Evolutionary conservation across 2,329 filamentous ascomycete species (phyloP).

Genomic region (Pseudocercospora vitis): DNA sequence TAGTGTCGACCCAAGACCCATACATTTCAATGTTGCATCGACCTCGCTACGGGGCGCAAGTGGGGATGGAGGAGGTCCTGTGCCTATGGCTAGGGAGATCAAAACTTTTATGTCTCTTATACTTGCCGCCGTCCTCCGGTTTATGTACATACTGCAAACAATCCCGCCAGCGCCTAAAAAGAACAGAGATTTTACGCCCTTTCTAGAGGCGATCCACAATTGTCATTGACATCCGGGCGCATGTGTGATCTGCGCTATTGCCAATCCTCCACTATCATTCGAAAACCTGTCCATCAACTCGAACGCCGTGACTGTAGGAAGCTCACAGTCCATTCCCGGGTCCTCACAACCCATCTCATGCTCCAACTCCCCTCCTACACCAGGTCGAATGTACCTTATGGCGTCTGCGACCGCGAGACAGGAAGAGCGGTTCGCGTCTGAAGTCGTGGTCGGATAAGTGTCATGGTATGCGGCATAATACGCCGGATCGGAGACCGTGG

Average conservation of each 20-base stretch:
- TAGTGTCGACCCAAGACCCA: too few species aligned
- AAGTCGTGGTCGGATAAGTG: background rate
- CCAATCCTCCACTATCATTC: background rate
- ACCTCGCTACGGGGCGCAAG: too few species aligned
- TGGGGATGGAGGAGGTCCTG: too few species aligned
- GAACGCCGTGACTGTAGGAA: constrained; percentile 47
- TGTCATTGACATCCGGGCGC: background rate
- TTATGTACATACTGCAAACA: too few species aligned
- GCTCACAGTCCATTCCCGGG: constrained; percentile 45
- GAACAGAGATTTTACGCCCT: too few species aligned
- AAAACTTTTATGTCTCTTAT: too few species aligned
- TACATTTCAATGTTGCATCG: too few species aligned
- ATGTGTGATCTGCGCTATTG: too few species aligned
- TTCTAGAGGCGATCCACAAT: background rate
- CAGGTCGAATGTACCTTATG: constrained; percentile 46
- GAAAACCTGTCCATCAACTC: constrained; percentile 46
- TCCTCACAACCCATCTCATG: constrained; percentile 44
- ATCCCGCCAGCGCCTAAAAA: too few species aligned
- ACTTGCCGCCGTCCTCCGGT: too few species aligned
- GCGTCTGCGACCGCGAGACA: constrained; percentile 48
- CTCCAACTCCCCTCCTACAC: constrained; percentile 41
- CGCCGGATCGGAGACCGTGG: background rate
- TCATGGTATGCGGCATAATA: background rate
- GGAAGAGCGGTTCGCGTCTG: constrained; percentile 34
- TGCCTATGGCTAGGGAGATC: too few species aligned